These are phyloP conservation scores for Coemansia sp. DNA, from an alignment of 192 early-diverging fungal species.

Conservation along the genomic window DNA sequence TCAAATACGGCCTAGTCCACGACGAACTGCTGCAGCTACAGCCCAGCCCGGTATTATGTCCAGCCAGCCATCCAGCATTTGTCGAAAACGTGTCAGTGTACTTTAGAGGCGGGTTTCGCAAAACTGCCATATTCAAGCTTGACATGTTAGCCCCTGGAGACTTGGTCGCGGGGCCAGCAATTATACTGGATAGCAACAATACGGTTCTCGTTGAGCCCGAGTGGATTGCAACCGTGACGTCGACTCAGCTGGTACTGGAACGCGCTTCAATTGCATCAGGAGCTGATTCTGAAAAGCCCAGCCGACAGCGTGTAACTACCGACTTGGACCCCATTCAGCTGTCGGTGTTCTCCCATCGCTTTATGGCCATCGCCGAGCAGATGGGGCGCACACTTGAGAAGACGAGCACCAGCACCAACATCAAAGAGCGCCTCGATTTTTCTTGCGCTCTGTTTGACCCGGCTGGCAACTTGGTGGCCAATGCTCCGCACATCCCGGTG, in stretches of 20 bases:
- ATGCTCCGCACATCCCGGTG: constrained; percentile 89
- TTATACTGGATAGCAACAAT: constrained; percentile 89
- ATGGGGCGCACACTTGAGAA: constrained; percentile 95
- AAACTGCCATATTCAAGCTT: constrained; percentile 75
- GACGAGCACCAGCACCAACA: constrained; percentile 94
- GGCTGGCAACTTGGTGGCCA: constrained; percentile 80
- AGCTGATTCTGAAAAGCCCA: not conserved
- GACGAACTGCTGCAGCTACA: constrained; percentile 49
- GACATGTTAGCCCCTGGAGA: constrained; percentile 64
- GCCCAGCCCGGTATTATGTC: not conserved
- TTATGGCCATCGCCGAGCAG: constrained; percentile 98
- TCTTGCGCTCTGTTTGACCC: constrained; percentile 95
- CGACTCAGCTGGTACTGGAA: constrained; percentile 60
- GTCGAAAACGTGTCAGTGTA: constrained; percentile 64
- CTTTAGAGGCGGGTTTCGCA: constrained; percentile 71
- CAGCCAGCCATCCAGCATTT: constrained; percentile 20
- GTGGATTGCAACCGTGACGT: constrained; percentile 76
- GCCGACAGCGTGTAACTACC: constrained; percentile 20
- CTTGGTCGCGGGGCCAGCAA: constrained; percentile 76
- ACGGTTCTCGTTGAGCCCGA: constrained; percentile 85
- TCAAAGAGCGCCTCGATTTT: constrained; percentile 98
- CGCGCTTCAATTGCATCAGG: not conserved
- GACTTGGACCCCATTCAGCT: constrained; percentile 88
- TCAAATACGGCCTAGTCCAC: constrained; percentile 39
- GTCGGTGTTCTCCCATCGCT: constrained; percentile 91